Evolutionary conservation across 129 eudicot genomes (phyloP), one percentile per base, ranked within the genome.

Genomic region (Solidago caesia): DNA sequence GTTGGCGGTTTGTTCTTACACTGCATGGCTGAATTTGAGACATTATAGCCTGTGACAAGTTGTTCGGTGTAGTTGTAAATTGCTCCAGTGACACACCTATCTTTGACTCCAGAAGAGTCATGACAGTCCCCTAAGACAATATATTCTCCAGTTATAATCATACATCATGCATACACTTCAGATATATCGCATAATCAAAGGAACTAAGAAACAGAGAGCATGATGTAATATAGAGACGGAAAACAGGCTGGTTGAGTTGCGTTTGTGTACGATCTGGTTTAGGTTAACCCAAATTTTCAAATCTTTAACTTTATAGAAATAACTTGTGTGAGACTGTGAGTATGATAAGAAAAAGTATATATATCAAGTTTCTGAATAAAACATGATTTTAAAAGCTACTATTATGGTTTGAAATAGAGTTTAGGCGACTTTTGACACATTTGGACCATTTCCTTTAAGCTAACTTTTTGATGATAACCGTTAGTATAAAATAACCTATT

Each of bases 21-120:
- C 27, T 80, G 83, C 15, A 42, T 27, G 65, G 45, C 84, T 64
- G 85, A 85, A 79, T 80, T 75, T 10, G 92, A 71, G 42, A 73
- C 72, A 80, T 79, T 69, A 67, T 77, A 77, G 71, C 83, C 91
- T 21, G 85, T 77, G 76, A 75, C 67, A 68, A 95, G 96, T 80
- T 91, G 97, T 81, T 74, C 77, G 5, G 99, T 88, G 73, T 95
- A 95, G 89, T 95, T 95, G 86, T 95, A 81, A 81, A 91, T 95
- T 44, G 99, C 99, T 70, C 94, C 99, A 65, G 96, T 91, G 56
- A 91, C 99, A 75, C 99, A 95, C 71, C 86, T 81, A 79, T 89
- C 92, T 65, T 91, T 84, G 13, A 76, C 88, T 67, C 94, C 96
- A 81, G 71, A 76, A 46, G 90, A 69, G 65, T 95, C 97, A 84